phyloP scores from a whole-genome alignment of 441 rosid species.

The Aleurites moluccanus region DNA sequence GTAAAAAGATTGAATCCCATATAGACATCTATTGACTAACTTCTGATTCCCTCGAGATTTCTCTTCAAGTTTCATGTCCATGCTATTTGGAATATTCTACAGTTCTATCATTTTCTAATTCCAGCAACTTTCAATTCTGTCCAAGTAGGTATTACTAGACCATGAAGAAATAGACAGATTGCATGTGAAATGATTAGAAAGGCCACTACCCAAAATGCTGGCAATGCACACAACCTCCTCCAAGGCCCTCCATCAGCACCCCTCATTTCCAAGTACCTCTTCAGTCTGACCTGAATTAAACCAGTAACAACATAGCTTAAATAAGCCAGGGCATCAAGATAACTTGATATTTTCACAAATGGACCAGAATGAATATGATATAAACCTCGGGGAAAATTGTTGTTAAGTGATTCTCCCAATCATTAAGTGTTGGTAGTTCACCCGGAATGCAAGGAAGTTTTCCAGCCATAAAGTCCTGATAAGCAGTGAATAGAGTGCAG shows the following conservation, averaged over 20 bases:
- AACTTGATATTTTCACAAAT: background rate
- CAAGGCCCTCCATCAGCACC: slow-evolving; percentile 99
- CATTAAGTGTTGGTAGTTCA: slow-evolving; percentile 85
- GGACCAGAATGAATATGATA: slow-evolving; percentile 5
- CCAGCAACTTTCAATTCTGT: slow-evolving; percentile 8
- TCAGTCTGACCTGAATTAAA: slow-evolving; percentile 76
- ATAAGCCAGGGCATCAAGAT: slow-evolving; percentile 11
- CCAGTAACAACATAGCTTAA: slow-evolving; percentile 18
- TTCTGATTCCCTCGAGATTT: slow-evolving; percentile 1
- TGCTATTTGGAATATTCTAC: background rate
- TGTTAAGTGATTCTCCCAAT: slow-evolving; percentile 98
- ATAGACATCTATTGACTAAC: background rate
- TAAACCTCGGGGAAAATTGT: slow-evolving; percentile 95
- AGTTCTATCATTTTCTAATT: background rate
- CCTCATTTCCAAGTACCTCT: slow-evolving; percentile 99
- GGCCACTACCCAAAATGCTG: slow-evolving; percentile 90
- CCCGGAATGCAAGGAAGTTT: slow-evolving; percentile 93
- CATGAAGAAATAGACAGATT: background rate
- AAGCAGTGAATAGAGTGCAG: slow-evolving; percentile 9
- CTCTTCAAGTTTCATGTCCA: slow-evolving; percentile 7
- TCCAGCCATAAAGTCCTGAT: slow-evolving; percentile 94
- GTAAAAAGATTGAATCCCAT: background rate
- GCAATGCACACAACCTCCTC: slow-evolving; percentile 97
- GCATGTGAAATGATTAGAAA: slow-evolving; percentile 12
- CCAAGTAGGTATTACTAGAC: slow-evolving; percentile 11